phyloP scores from a whole-genome alignment of 2,329 filamentous ascomycete genomes.

The Fusarium subglutinans region DNA sequence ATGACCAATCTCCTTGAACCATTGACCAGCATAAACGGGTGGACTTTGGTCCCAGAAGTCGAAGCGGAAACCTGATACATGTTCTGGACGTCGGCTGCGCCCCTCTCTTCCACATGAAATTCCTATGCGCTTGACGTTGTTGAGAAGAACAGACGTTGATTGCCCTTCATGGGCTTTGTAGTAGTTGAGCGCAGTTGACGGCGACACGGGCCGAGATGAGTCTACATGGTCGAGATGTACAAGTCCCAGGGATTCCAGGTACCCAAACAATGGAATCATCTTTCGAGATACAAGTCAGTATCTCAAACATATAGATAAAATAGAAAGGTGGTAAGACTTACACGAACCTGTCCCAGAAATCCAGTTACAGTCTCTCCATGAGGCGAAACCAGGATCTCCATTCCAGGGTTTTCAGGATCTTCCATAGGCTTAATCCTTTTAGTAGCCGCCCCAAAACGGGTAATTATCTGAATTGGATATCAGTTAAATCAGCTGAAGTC shows the following conservation, averaged over 20 bases:
- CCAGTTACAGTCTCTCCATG: background rate
- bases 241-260: background rate
- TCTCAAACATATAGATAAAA: no score
- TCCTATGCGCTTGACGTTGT: background rate
- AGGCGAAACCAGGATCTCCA: background rate
- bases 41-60: background rate
- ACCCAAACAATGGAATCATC: background rate
- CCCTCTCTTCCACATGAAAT: background rate
- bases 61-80: conserved; percentile 7
- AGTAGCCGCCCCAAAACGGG: no score
- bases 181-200: no score
- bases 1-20: background rate
- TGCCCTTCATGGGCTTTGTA: no score
- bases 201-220: no score
- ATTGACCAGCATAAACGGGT: conserved; percentile 1
- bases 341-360: background rate
- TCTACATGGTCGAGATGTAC: no score
- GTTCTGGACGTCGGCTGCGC: background rate
- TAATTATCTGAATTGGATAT: no score
- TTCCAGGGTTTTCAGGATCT: no score
- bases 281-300: background rate
- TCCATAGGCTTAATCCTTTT: no score
- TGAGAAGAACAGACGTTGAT: no score
- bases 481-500: no score
- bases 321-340: background rate